phyloP scores from a whole-genome alignment of 768 basidiomycete species.

The Gloeopeniophorella convolvens region DNA sequence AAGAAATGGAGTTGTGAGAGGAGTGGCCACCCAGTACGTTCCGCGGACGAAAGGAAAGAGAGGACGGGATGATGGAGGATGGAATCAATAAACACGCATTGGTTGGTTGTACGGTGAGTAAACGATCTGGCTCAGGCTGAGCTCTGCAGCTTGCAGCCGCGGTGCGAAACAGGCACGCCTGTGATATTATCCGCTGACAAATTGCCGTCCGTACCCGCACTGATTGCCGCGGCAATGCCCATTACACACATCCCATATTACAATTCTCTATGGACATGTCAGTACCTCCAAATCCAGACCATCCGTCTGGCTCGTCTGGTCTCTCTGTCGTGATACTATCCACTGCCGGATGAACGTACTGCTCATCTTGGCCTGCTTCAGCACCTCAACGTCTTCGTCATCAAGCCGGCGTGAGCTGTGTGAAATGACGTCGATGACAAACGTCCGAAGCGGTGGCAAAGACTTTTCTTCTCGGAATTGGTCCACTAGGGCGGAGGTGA shows the following conservation, averaged over 20 bases:
- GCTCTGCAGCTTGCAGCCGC: no score
- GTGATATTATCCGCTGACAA: no score
- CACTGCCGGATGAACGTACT: conserved; percentile 89
- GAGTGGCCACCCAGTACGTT: not conserved
- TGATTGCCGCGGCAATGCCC: no score
- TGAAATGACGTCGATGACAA: conserved; percentile 88
- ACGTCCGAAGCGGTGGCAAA: conserved; percentile 57
- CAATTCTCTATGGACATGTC: no score
- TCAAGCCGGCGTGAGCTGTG: conserved; percentile 51
- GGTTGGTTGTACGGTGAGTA: not conserved
- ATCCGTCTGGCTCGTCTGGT: not conserved
- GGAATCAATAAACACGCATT: no score
- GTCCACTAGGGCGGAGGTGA: conserved; percentile 44
- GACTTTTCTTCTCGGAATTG: conserved; percentile 46
- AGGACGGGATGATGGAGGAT: not conserved
- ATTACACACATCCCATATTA: no score
- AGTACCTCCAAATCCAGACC: not conserved
- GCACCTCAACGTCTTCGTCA: conserved; percentile 55
- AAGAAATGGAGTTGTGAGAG: conserved; percentile 1
- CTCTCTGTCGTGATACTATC: conserved; percentile 42
- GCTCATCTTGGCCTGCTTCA: conserved; percentile 86
- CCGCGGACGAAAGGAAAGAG: not conserved
- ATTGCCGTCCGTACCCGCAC: no score
- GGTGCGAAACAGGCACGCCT: no score
- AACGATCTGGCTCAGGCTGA: no score